Base-by-base conservation (phyloP, 768 basidiomycete species). In the Tricholoma terreum region DNA sequence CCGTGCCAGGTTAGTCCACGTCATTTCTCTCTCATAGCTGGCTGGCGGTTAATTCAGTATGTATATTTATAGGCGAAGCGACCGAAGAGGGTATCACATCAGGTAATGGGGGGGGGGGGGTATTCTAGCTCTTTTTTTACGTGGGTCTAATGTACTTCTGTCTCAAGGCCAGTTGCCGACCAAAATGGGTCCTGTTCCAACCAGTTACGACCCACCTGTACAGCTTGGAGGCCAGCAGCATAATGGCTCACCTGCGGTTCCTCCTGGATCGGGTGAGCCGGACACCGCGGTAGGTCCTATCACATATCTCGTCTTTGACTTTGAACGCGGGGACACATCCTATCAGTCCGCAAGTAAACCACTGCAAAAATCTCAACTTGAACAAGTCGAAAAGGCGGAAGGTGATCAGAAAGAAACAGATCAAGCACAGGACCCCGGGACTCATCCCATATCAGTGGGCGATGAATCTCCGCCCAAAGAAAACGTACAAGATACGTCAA, bases 1-100 rank as follows among this genome's bases (percentile, higher is more conserved):
- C 34, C 50, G 38, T 56, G 4, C 34, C 51, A 50, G 52, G 60
- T 61, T 3, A 7, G 60, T 52, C 9, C 2, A 10, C 2, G 2
- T 11, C 17, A 2, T 31, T 6, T n/a, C n/a, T n/a, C n/a, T n/a
- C 5, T 9, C 30, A 21, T 35, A 30, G 14, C 17, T 17, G 34
- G 31, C 6, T 43, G 34, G 22, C 14, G 6, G n/a, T n/a, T 11
- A 14, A 9, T 19, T 30, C 9, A 35, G 3, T 27, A 9, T 6
- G 21, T 19, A n/a, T 24, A 24, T 5, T 3, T 6, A 31, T 11
- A 59, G 61, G 54, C 12, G 52, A 59, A 19, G 1, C 8, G 27
- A 50, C 34, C 35, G 21, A 35, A 21, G 2, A 31, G n/a, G n/a
- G n/a, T n/a, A 33, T 2, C 50, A 19, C 11, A 52, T 35, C 54